Percentiles rank a stretch among this genome's conserved stretches.
These are phyloP conservation scores for Tetracladium setigerum DNA, from an alignment of 495 filamentous ascomycete species.

Conservation along the genomic window DNA sequence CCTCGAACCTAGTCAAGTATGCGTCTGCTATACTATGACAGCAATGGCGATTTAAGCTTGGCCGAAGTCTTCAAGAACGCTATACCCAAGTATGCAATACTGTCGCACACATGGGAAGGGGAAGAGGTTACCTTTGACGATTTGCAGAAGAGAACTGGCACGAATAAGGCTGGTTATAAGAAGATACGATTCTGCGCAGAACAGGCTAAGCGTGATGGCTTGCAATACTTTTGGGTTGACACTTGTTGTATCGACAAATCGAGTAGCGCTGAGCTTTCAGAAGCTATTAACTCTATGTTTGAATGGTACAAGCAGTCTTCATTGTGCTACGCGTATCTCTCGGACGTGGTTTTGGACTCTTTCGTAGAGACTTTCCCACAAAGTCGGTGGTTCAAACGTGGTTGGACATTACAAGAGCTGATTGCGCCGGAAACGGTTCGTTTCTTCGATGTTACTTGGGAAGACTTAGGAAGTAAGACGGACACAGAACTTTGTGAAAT, in stretches of 20 bases:
- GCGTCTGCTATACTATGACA: constrained; percentile 3
- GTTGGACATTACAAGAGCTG: too few species aligned
- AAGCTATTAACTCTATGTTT: too few species aligned
- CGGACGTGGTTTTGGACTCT: constrained; percentile 3
- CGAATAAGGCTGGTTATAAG: constrained; percentile 20
- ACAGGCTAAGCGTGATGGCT: constrained; percentile 22
- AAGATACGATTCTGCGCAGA: constrained; percentile 26
- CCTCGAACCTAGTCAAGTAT: constrained; percentile 12
- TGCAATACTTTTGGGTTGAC: too few species aligned
- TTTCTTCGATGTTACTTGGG: constrained; percentile 21
- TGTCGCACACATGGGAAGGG: constrained; percentile 5
- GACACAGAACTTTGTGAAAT: neutral
- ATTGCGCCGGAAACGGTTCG: constrained; percentile 23
- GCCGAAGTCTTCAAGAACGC: constrained; percentile 1
- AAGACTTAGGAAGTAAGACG: constrained; percentile 3
- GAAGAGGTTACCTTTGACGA: constrained; percentile 1
- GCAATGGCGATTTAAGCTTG: constrained; percentile 6
- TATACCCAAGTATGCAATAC: constrained; percentile 4
- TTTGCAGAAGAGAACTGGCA: constrained; percentile 9
- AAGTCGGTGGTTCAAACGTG: constrained; percentile 1
- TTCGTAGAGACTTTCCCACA: neutral
- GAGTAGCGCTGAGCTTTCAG: too few species aligned
- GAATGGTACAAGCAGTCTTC: constrained; percentile 22
- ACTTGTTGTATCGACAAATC: too few species aligned
- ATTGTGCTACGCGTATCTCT: constrained; percentile 11